phyloP scores from a whole-genome alignment of 176 grass and related monocot species.

The Zea luxurians region DNA sequence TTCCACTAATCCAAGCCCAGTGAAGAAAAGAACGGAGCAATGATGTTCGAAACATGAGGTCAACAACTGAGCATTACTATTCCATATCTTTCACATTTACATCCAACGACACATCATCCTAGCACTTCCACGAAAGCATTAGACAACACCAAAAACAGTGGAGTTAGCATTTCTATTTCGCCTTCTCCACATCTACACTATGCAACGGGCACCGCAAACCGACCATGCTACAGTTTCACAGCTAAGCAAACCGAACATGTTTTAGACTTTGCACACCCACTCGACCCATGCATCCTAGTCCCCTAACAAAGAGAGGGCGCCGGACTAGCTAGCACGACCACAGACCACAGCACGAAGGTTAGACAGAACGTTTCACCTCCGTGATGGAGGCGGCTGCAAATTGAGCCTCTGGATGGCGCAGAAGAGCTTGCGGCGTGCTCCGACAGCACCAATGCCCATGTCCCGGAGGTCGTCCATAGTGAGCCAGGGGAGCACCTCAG shows the following conservation, averaged over 20 bases:
- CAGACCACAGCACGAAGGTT: neutral
- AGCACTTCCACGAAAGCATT: constrained; percentile 10
- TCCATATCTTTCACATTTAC: constrained; percentile 3
- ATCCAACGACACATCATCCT: neutral
- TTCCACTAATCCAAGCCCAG: neutral
- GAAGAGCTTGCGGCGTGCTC: constrained; percentile 63
- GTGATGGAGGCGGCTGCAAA: neutral
- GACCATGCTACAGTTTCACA: constrained; percentile 14
- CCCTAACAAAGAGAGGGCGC: neutral
- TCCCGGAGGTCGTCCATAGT: constrained; percentile 71
- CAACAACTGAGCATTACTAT: neutral
- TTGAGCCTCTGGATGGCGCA: constrained; percentile 63
- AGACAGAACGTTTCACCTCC: constrained; percentile 51
- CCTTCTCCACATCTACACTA: constrained; percentile 22
- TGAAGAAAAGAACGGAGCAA: neutral
- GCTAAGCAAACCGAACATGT: neutral
- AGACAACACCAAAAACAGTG: neutral
- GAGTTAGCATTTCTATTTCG: constrained; percentile 11
- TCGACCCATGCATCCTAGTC: constrained; percentile 18
- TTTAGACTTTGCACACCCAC: constrained; percentile 25
- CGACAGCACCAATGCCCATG: constrained; percentile 67
- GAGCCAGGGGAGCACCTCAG: constrained; percentile 58
- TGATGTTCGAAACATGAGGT: neutral
- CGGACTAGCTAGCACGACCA: neutral
- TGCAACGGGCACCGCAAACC: neutral